A percentile compares a stretch with the other conserved stretches of the same genome.
Conservation (phyloP, 2,329 filamentous ascomycete genomes). For the Aspergillus tubingensis region DNA sequence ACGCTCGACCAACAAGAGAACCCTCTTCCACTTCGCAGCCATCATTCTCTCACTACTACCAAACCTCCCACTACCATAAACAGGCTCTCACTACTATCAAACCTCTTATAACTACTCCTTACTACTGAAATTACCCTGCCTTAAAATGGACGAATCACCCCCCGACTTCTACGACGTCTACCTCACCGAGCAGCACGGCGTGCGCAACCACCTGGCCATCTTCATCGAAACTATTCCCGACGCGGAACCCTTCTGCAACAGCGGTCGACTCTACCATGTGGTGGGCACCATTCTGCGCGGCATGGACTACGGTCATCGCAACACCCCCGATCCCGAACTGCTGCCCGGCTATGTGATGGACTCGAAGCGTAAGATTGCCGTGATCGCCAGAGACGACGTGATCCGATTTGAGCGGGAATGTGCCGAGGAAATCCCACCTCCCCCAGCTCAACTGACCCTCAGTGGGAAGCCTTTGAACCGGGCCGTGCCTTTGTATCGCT, state of each 20-base stretch:
- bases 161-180: slow-evolving; percentile 15
- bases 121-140: fast-evolving
- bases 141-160: background rate
- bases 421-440: slow-evolving; percentile 16
- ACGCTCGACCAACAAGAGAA: too few relatives aligned
- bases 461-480: slow-evolving; percentile 14
- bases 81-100: too few relatives aligned
- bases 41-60: too few relatives aligned
- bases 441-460: slow-evolving; percentile 16
- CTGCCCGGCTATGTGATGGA: slow-evolving; percentile 12
- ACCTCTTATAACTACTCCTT: background rate
- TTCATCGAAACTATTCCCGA: slow-evolving; percentile 22
- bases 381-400: slow-evolving; percentile 16
- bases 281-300: slow-evolving; percentile 21
- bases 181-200: slow-evolving; percentile 18
- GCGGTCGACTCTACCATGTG: slow-evolving; percentile 19
- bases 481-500: slow-evolving; percentile 18
- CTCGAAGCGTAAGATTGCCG: slow-evolving; percentile 19
- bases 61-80: too few relatives aligned
- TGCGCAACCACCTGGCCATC: slow-evolving; percentile 21
- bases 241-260: background rate
- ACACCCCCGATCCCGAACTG: slow-evolving; percentile 11
- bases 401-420: slow-evolving; percentile 15
- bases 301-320: slow-evolving; percentile 18
- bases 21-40: too few relatives aligned